These are phyloP conservation scores for Pyricularia sp. DNA, from an alignment of 2,329 filamentous ascomycete species.

Conservation along the genomic window DNA sequence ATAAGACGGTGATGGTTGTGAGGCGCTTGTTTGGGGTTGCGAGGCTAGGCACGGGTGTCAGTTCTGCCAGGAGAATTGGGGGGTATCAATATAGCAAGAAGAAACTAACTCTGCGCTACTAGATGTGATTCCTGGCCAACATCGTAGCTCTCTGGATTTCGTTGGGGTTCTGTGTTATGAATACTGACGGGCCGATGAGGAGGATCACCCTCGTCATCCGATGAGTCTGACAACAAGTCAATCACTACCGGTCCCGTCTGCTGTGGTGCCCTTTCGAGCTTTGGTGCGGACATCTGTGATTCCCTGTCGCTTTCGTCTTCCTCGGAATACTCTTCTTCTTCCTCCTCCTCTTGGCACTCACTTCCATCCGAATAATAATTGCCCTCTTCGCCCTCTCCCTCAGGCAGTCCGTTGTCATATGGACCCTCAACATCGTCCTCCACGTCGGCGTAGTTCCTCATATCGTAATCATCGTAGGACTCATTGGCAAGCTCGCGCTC, in stretches of 20 bases:
- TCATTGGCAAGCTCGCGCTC: conserved; percentile 19
- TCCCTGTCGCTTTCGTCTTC: conserved; percentile 10
- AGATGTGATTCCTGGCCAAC: background rate
- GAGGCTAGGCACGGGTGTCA: background rate
- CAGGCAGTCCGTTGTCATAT: background rate
- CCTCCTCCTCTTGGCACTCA: background rate
- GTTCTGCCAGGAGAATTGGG: background rate
- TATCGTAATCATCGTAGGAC: conserved; percentile 17
- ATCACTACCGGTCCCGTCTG: conserved; percentile 26
- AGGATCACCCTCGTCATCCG: conserved; percentile 16
- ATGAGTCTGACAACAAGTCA: conserved; percentile 32
- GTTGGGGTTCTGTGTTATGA: background rate
- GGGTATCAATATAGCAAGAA: background rate
- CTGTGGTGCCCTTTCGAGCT: background rate
- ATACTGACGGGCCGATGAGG: background rate
- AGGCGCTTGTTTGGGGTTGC: background rate
- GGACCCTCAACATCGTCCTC: conserved; percentile 15
- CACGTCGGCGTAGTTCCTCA: conserved; percentile 15
- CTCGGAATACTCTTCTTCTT: conserved; percentile 7
- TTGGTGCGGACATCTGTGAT: conserved; percentile 3
- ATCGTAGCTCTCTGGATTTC: background rate
- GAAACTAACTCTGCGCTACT: background rate
- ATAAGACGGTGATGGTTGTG: conserved; percentile 3
- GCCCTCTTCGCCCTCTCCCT: conserved; percentile 1
- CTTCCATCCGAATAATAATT: background rate